Conservation (phyloP, 345 rosid species). For the Noccaea bulbosa region DNA sequence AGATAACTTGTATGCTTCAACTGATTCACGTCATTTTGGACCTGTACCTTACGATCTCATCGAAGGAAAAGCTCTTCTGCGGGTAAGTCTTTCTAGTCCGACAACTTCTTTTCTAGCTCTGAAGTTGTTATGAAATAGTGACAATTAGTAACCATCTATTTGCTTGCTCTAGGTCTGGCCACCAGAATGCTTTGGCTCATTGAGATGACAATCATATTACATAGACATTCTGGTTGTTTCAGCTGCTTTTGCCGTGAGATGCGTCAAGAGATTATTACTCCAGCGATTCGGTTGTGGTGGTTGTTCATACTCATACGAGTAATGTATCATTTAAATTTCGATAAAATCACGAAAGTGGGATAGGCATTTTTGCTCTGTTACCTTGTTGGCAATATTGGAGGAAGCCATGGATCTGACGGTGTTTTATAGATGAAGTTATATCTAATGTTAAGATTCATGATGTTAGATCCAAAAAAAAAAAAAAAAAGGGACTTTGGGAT, state of each 20-base stretch:
- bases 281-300: background rate
- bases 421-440: background rate
- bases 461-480: background rate
- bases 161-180: slow-evolving; percentile 66
- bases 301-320: slow-evolving; percentile 10
- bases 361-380: background rate
- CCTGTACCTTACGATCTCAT: slow-evolving; percentile 82
- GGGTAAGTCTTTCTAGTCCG: slow-evolving; percentile 50
- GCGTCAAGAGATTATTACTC: slow-evolving; percentile 2
- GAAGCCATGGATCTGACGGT: slow-evolving; percentile 7
- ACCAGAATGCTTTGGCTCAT: slow-evolving; percentile 57
- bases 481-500: no score
- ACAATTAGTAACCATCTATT: background rate
- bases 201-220: slow-evolving; percentile 38
- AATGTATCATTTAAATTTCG: background rate
- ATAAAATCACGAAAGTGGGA: background rate
- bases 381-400: background rate
- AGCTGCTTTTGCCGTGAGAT: background rate
- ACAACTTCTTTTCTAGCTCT: background rate
- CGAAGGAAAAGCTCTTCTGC: slow-evolving; percentile 69
- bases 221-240: slow-evolving; percentile 14
- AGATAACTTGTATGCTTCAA: slow-evolving; percentile 75
- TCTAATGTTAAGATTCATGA: slow-evolving; percentile 4
- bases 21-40: slow-evolving; percentile 75
- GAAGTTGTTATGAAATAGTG: background rate